Evolutionary conservation across 352 stramenopile genomes (phyloP), one percentile per base, ranked within the genome.

Genomic region (Globisporangium yorkense): DNA sequence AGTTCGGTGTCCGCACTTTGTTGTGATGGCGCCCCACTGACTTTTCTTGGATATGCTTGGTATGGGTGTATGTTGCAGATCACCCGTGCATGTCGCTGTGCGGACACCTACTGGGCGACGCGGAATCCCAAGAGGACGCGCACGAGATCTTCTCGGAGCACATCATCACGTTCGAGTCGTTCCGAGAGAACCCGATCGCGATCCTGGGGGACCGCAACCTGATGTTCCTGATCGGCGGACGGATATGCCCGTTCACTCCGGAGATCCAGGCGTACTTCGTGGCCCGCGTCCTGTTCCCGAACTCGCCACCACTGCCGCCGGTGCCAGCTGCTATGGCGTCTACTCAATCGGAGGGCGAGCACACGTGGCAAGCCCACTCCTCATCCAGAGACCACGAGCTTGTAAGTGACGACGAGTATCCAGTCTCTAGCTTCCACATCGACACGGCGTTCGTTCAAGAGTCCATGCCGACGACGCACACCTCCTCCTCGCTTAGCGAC

Each of bases 71-170:
- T 39, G 33, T 16, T 46, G 16, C 24, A 68, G 70, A 84, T 35
- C 72, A 79, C 12, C 81, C 80, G 13, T 84, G 70, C 24, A 84
- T 92, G 71, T 94, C 84, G 1, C 72, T 94, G 2, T 94, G 84
- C 43, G 80, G 84, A 0, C 65, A 92, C 44, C 61, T 92, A 13
- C 54, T 94, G 13, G 61, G 60, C 5, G 46, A 77, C 8, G 68
- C 65, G 0, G 63, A 76, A 47, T 74, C 74, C 0, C 54, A 74
- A 20, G 71, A 87, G 27, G 68, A 87, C 33, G 64, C 68, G 4
- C 66, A 80, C 39, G 66, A 64, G 2, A 78, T 91, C 48, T 92
- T 94, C 54, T 70, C 65, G 0, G 62, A 86, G n/a, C 72, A 92
- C 58, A 72, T 87, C 50, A 69, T 94, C 52, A 74, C 76, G 8